Base-by-base conservation (phyloP, 768 basidiomycete species). In the Phylloporus rhodoxanthus region DNA sequence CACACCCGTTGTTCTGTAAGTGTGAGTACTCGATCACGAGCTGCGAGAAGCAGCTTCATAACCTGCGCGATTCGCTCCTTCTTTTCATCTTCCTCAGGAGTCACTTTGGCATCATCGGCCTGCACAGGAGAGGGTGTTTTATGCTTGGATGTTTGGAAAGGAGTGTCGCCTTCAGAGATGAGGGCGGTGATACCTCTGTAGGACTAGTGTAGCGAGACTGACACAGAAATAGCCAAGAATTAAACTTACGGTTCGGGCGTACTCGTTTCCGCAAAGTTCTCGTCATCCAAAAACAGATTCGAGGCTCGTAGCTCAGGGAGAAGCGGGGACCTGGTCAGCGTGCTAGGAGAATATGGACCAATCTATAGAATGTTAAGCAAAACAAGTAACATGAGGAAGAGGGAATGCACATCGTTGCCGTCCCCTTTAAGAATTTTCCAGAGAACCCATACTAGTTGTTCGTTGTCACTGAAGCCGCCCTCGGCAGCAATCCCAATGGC, bases 341-440 rank as follows among this genome's bases (percentile, higher is more conserved):
- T 82, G 59, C 73, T 81, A 28, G 87, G 86, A 57, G 87, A 83
- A 72, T 86, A 89, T 52, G 87, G 85, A 55, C 84, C 87, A 67
- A 91, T 86, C 87, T 90, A 50, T 36, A n/a, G 23, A 6, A 26
- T 26, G 23, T 48, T 64, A 23, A 61, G 52, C 28, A 5, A 15
- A 2, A 20, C 20, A 26, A 23, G 10, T 1, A 33, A 25, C 14
- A 54, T 15, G 41, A 43, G 47, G 13, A 11, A 42, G 11, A 45
- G 40, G 47, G 20, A n/a, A 19, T 32, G 49, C 54, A 88, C 87
- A 73, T 90, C 87, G 52, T 80, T 82, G 17, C 87, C 87, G 62
- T 89, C 86, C 45, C 87, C 88, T 64, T 81, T 86, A 47, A 90
- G 70, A 49, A 90, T 85, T 69, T 90, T 90, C 87, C 87, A 90